Evolutionary conservation across 163 green algal genomes (phyloP).

Genomic region (Scenedesmus sp.): DNA sequence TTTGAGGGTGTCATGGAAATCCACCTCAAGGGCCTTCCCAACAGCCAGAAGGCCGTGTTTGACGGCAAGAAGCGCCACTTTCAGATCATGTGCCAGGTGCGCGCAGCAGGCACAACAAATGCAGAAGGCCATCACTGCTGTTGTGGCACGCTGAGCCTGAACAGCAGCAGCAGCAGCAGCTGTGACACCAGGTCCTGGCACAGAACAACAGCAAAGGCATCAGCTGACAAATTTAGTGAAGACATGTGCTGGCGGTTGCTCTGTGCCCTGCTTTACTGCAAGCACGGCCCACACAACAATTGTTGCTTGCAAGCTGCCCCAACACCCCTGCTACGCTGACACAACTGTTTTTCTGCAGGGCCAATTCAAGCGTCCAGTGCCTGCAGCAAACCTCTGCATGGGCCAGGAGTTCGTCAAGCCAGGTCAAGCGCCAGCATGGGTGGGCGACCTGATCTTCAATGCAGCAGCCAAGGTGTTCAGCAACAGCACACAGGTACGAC

Average conservation of each 20-base stretch:
- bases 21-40: conserved; percentile 46
- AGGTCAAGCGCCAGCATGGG: conserved; percentile 48
- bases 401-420: conserved; percentile 62
- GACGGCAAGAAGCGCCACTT: conserved; percentile 58
- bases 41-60: conserved; percentile 45
- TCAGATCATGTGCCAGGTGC: conserved; percentile 55
- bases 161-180: neutral
- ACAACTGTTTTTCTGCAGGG: conserved; percentile 17
- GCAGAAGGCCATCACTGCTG: no score
- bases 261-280: neutral
- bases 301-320: no score
- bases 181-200: neutral
- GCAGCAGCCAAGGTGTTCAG: conserved; percentile 55
- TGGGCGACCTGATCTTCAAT: conserved; percentile 52
- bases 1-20: conserved; percentile 53
- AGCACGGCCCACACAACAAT: no score
- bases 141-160: no score
- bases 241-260: neutral
- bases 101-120: neutral
- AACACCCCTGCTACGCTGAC: neutral
- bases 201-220: neutral
- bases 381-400: conserved; percentile 51
- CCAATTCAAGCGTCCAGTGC: conserved; percentile 45
- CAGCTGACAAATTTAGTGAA: neutral
- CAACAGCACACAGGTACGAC: conserved; percentile 48